Conservation (phyloP, 148 eudicot species). For the Rhododendron ovatum region DNA sequence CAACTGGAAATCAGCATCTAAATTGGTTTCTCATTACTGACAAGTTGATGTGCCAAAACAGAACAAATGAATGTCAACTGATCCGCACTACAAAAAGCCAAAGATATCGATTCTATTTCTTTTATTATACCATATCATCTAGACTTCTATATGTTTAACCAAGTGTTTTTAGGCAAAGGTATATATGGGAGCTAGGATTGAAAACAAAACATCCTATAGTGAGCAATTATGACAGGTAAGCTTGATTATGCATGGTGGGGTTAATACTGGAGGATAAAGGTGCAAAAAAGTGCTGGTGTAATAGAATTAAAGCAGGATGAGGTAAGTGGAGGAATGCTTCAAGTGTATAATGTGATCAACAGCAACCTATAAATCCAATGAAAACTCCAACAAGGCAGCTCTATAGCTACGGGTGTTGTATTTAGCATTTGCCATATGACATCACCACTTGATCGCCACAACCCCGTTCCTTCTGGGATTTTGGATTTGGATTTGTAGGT, state of each 20-base stretch:
- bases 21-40: slow-evolving; percentile 7
- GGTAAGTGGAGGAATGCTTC: background rate
- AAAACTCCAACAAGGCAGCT: background rate
- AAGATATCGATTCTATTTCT: background rate
- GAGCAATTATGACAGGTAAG: background rate
- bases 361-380: background rate
- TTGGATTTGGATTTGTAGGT: too few relatives aligned
- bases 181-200: background rate
- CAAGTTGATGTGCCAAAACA: background rate
- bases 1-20: background rate
- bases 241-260: background rate
- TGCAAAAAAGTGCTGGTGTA: background rate
- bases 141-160: background rate
- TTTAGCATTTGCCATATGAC: background rate
- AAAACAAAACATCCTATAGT: background rate
- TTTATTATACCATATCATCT: background rate
- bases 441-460: background rate
- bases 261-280: background rate
- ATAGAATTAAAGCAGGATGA: background rate
- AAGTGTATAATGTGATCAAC: background rate
- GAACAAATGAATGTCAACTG: background rate
- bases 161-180: background rate
- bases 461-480: too few relatives aligned
- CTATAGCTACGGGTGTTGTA: background rate
- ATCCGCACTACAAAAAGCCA: background rate